Base-by-base conservation (phyloP, 2,329 filamentous ascomycete genomes). In the Penicillium capsulatum region DNA sequence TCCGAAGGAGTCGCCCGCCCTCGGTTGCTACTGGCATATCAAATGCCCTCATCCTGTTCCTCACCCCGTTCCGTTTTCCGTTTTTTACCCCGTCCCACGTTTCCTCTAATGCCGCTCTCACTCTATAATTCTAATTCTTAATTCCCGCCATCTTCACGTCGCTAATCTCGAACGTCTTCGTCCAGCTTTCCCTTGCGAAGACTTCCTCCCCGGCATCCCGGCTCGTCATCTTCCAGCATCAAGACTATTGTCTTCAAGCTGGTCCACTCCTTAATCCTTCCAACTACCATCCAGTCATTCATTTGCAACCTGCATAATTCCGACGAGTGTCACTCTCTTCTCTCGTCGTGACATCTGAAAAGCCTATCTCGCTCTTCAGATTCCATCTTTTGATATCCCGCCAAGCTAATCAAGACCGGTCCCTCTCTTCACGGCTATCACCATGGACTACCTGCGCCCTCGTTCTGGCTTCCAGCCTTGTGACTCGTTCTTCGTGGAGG, bases 401-500 rank as follows among this genome's bases (percentile, higher is more conserved):
- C 48, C 50, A 49, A 43, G 34, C 42, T 46, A 41, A 51, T 51
- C 40, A 39, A 31, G 16, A 17, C 31, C 34, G 34, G 31, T 27
- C 32, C 27, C 36, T 33, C 31, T 40, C 26, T 17, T 28, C 31
- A 29, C 26, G 19, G 28, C 34, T 35, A 52, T 53, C 75, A 58
- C 55, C 36, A 81, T 81, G 77, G 72, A 76, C 55, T 77, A 70
- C 60, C 69, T 73, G 54, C 67, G 71, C 51, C 61, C 66, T 36
- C 68, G 73, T 42, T 67, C 71, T 42, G 70, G 69, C 54, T 80
- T 77, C 63, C 79, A 80, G 53, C 76, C 78, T 39, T 85, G 81
- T 63, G 81, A 84, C 50, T 80, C 75, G 42, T 84, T 76, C 66
- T 84, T 84, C 56, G 77, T 83, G 39, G 81, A 85, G 55, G 73